phyloP scores from a whole-genome alignment of 1,284 basidiomycete genomes.

The Puccinia coronata region DNA sequence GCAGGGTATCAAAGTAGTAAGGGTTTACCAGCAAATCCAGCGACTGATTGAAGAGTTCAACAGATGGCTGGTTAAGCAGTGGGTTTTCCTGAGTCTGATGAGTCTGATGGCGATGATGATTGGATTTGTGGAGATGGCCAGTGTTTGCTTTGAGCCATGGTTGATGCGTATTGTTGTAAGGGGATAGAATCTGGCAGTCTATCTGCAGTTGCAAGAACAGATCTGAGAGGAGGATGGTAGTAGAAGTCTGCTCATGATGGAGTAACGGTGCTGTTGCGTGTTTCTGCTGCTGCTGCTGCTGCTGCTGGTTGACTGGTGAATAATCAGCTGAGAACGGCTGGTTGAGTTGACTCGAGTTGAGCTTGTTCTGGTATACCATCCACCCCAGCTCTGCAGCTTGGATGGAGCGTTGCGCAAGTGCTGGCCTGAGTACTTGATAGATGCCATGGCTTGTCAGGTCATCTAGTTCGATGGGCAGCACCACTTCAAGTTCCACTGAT shows the following conservation, averaged over 20 bases:
- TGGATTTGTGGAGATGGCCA: no score
- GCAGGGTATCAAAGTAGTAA: constrained; percentile 2
- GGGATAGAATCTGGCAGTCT: constrained; percentile 4
- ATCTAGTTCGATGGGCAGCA: background rate
- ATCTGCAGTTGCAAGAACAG: constrained; percentile 12
- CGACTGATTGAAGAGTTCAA: background rate
- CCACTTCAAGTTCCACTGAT: background rate
- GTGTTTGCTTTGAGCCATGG: background rate
- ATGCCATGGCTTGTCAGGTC: background rate
- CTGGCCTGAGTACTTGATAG: background rate
- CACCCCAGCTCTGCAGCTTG: background rate
- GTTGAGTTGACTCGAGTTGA: background rate
- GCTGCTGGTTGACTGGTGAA: background rate
- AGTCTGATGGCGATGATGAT: background rate
- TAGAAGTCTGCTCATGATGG: no score
- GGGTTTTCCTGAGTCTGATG: background rate
- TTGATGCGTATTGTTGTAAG: constrained; percentile 10
- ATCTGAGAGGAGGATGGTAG: background rate
- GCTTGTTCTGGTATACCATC: constrained; percentile 12
- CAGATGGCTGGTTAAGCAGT: constrained; percentile 5
- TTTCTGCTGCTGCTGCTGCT: no score
- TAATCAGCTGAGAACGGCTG: constrained; percentile 1
- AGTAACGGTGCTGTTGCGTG: no score
- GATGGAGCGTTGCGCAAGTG: background rate
- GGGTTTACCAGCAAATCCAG: background rate